These are phyloP conservation scores for Yamadazyma sp. DNA, from an alignment of 1,139 yeast genomes.

Conservation along the genomic window DNA sequence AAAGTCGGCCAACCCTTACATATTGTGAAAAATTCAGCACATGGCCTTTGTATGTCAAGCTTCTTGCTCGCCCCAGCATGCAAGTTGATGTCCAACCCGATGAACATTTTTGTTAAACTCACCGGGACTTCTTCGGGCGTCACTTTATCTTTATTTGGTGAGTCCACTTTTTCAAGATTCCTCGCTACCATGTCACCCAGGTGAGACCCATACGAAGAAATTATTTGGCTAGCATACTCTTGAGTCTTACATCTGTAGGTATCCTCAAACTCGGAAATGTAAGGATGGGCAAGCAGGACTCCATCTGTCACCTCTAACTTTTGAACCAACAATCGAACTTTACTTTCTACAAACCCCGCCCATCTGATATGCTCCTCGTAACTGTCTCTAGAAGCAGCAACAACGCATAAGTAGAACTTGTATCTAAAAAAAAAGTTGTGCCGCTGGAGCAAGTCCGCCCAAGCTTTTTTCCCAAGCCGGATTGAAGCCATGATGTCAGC, in stretches of 20 bases:
- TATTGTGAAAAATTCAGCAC: conserved; percentile 79
- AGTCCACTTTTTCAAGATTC: not conserved
- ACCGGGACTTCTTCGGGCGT: conserved; percentile 11
- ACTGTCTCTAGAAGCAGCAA: conserved; percentile 70
- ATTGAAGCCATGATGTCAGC: conserved; percentile 70
- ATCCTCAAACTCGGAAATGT: conserved; percentile 72
- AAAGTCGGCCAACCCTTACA: conserved; percentile 74
- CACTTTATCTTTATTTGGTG: conserved; percentile 28
- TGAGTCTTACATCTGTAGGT: conserved; percentile 23
- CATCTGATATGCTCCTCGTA: conserved; percentile 78
- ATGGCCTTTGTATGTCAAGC: conserved; percentile 87
- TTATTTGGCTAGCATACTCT: conserved; percentile 11
- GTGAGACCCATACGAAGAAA: conserved; percentile 54
- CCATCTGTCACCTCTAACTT: conserved; percentile 79
- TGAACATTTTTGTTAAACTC: conserved; percentile 68
- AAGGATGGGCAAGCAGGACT: conserved; percentile 85
- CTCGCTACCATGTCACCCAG: conserved; percentile 12
- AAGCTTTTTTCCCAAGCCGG: conserved; percentile 56
- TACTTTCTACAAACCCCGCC: conserved; percentile 93
- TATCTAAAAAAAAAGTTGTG: conserved; percentile 82
- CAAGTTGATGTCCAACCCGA: conserved; percentile 72
- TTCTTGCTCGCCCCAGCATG: conserved; percentile 33
- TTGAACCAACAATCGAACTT: conserved; percentile 73
- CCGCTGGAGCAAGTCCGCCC: conserved; percentile 75
- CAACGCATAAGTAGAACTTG: conserved; percentile 81